Evolutionary conservation across 331 rosid genomes (phyloP), one percentile per base, ranked within the genome.

Genomic region (Arachis monticola): DNA sequence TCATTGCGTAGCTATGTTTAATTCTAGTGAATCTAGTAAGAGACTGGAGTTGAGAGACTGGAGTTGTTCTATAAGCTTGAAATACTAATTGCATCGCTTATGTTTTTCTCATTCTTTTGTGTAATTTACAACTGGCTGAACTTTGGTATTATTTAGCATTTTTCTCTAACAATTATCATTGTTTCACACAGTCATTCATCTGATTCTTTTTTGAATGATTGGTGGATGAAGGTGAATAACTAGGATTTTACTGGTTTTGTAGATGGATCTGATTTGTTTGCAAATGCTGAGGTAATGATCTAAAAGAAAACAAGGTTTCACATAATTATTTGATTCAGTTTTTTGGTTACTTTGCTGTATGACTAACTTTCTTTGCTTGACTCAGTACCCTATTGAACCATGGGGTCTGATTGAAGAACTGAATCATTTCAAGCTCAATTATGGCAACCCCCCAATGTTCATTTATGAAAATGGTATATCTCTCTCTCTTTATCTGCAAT

Each of bases 381-480:
- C 12, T 55, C 81, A 84, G 88, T 73, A 42, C 9, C 64, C 80
- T 40, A 6, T 70, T 6, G 14, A 17, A 17, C 82, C 87, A 1
- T 75, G 81, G 85, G 72, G 72, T 82, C 46, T 87, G 32, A 11
- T 5, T 42, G 46, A 73, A 74, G 77, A 77, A 46, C 62, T 87
- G 77, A 77, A 80, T 30, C 63, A 53, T 13, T 10, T 87, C 61
- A 77, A 80, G 76, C 67, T 63, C 73, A 77, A 7, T 32, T 87
- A 84, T 75, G 85, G 84, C 58, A 87, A 84, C 67, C 88, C 85
- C 27, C 83, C 84, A 12, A 8, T 82, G 1, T 80, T 64, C 84
- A 45, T 87, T 35, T 77, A 74, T 69, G 88, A 82, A 76, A 87
- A 87, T 74, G 91, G 88, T 84, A 10, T 14, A 55, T 58, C 42